Percentiles rank a stretch among this genome's conserved stretches.
Evolutionary conservation across 179 eudicot species (phyloP).

Genomic region (Silene coronaria): DNA sequence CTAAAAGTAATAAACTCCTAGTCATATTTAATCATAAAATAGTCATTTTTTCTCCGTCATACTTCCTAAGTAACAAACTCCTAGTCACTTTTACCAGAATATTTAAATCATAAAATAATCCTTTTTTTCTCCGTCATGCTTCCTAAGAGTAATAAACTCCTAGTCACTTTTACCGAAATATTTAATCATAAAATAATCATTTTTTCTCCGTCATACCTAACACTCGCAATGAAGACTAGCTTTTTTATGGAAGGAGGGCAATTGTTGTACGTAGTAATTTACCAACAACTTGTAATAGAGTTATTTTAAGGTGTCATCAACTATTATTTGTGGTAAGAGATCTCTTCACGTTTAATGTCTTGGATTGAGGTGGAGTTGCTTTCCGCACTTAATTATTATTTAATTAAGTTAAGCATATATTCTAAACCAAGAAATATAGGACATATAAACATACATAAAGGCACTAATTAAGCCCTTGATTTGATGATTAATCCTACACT

Average conservation of each 20-base stretch:
- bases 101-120: too few relatives aligned
- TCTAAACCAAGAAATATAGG: constrained; percentile 15
- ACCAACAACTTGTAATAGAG: neutral
- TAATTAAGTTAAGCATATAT: constrained; percentile 12
- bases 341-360: constrained; percentile 27
- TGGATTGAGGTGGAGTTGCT: constrained; percentile 25
- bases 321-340: constrained; percentile 11
- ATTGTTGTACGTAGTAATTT: neutral
- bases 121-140: too few relatives aligned
- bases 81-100: too few relatives aligned
- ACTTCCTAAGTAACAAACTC: too few relatives aligned
- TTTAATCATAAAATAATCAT: too few relatives aligned
- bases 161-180: too few relatives aligned
- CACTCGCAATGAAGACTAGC: too few relatives aligned
- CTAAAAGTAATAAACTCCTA: too few relatives aligned
- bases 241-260: neutral
- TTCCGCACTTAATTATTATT: constrained; percentile 26
- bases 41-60: too few relatives aligned
- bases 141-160: too few relatives aligned
- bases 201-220: too few relatives aligned
- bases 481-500: neutral
- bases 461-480: constrained; percentile 2
- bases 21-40: too few relatives aligned
- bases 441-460: neutral
- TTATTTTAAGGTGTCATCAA: constrained; percentile 9